Evolutionary conservation across 2,329 filamentous ascomycete species (phyloP).

Genomic region (Penicillium paneum): DNA sequence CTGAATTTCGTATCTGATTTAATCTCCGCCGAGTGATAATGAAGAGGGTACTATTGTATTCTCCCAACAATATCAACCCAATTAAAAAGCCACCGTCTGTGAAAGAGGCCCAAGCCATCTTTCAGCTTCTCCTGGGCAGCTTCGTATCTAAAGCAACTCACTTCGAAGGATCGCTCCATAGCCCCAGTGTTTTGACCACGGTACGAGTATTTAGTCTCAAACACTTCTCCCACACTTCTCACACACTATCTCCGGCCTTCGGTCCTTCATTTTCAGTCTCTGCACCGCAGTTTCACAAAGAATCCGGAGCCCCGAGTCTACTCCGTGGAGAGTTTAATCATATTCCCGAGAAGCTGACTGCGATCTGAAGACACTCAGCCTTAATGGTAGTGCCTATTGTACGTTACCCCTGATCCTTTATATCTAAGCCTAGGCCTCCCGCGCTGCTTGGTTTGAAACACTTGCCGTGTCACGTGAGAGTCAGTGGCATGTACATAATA

Average conservation of each 20-base stretch:
- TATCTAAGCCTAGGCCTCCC: slow-evolving; percentile 5
- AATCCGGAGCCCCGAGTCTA: not conserved
- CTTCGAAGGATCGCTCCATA: not conserved
- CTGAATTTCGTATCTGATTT: not conserved
- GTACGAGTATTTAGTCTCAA: slow-evolving; percentile 1
- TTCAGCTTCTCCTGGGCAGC: not conserved
- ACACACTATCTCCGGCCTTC: not conserved
- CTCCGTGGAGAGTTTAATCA: not conserved
- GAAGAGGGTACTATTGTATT: not conserved
- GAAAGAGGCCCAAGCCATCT: not conserved
- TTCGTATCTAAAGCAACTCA: not conserved
- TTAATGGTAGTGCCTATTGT: not conserved
- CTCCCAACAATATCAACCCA: not conserved
- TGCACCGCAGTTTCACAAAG: not conserved
- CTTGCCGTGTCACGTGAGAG: slow-evolving; percentile 13
- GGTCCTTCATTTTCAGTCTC: not conserved
- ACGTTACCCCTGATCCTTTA: not conserved
- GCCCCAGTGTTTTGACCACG: not conserved
- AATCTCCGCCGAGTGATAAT: not conserved
- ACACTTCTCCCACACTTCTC: not conserved
- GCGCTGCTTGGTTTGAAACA: slow-evolving; percentile 16
- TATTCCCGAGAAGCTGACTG: not conserved
- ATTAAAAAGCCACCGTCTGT: not conserved
- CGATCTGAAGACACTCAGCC: not conserved
- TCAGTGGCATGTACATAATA: not conserved